Evolutionary conservation across 345 rosid genomes (phyloP), one percentile per base, ranked within the genome.

Genomic region (Melaleuca alternifolia): DNA sequence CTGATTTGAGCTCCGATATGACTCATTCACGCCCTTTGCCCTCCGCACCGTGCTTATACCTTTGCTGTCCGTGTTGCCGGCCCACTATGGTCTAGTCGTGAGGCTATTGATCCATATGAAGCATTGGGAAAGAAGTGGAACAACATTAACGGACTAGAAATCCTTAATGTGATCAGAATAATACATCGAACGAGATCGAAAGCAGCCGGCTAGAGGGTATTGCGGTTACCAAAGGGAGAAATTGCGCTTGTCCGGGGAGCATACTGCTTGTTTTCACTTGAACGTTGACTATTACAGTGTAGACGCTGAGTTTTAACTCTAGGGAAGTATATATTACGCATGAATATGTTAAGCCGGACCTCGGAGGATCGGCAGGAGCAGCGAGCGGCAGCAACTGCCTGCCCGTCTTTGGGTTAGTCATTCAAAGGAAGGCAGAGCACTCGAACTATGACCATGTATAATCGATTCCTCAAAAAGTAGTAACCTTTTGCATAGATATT

Each of bases 1-100:
- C 28, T 12, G 61, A 56, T 56, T 30, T 18, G 21, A 30, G 44
- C 6, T 62, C 30, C 14, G 76, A 15, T 62, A 15, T 30, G 21
- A 30, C 14, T 28, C 2, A 28, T 62, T 14, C 7, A 30, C 44
- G 0, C 21, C 44, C 20, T 62, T 30, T 62, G 21, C 21, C 21
- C 76, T 62, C 44, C 15, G 76, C 76, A 0, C 76, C 0, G 21
- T 62, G 76, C 41, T 62, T 30, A 7, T 0, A 62, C 1, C 37
- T 7, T 15, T 30, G 76, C 76, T 62, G 14, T 62, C 76, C 3
- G 44, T 14, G 44, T 30, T 62, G 15, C 21, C 44, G 21, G 5
- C 44, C 20, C 76, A 18, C 76, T 62, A 0, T 14, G 44, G 13
- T 51, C 41, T 1, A 18, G 76, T 15, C 44, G 15, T 62, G 0